These are phyloP conservation scores for Diutina siamensis DNA, from an alignment of 1,139 yeast genomes.

Conservation along the genomic window DNA sequence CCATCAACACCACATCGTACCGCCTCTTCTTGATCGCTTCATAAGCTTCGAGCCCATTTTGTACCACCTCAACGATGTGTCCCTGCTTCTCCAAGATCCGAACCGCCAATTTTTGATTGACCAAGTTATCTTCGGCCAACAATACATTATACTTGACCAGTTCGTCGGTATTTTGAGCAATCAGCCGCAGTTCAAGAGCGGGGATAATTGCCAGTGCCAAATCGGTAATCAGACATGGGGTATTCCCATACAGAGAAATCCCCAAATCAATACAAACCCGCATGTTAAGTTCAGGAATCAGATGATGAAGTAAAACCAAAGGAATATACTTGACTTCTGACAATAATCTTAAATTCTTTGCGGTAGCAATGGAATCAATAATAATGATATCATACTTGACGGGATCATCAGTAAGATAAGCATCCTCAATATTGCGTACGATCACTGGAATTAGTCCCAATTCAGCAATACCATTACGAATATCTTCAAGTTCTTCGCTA, in stretches of 20 bases:
- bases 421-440: slow-evolving; percentile 39
- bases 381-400: slow-evolving; percentile 67
- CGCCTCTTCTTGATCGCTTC: slow-evolving; percentile 58
- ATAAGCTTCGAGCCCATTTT: slow-evolving; percentile 73
- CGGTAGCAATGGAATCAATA: slow-evolving; percentile 69
- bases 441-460: slow-evolving; percentile 40
- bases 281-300: slow-evolving; percentile 70
- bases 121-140: slow-evolving; percentile 79
- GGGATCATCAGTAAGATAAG: slow-evolving; percentile 36
- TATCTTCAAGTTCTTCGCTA: slow-evolving; percentile 35
- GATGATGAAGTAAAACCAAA: slow-evolving; percentile 63
- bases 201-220: slow-evolving; percentile 76
- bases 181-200: slow-evolving; percentile 72
- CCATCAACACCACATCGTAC: slow-evolving; percentile 81
- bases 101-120: slow-evolving; percentile 78
- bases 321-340: slow-evolving; percentile 78
- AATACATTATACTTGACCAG: slow-evolving; percentile 63
- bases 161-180: slow-evolving; percentile 71
- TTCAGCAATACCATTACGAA: slow-evolving; percentile 26
- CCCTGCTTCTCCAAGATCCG: slow-evolving; percentile 75
- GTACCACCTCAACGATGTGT: slow-evolving; percentile 72
- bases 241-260: slow-evolving; percentile 77
- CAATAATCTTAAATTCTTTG: slow-evolving; percentile 52
- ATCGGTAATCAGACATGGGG: slow-evolving; percentile 75
- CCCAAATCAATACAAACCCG: slow-evolving; percentile 76